A percentile compares a stretch with the other conserved stretches of the same genome.
Evolutionary conservation across 2,329 filamentous ascomycete species (phyloP).

Genomic region (Coniochaeta sp.): DNA sequence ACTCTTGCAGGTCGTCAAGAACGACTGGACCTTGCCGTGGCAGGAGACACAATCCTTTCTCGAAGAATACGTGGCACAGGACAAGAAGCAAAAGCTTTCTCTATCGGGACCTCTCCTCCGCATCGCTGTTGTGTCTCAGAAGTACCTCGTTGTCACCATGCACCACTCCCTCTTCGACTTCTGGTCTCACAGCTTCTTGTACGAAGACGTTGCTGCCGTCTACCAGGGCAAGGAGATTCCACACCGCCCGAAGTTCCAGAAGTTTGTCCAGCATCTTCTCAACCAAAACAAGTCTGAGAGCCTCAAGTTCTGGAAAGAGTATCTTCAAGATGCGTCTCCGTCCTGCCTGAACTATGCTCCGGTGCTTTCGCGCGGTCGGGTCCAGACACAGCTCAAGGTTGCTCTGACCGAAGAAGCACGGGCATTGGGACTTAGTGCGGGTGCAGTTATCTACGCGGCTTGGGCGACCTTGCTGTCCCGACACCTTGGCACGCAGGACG

Average conservation of each 20-base stretch:
- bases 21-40: neutral
- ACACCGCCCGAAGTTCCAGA: neutral
- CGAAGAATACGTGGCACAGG: neutral
- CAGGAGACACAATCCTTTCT: neutral
- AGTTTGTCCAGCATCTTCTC: neutral
- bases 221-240: neutral
- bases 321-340: constrained; percentile 2
- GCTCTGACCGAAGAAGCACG: neutral
- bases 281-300: neutral
- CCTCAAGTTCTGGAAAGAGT: constrained; percentile 3
- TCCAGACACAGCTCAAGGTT: neutral
- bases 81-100: neutral
- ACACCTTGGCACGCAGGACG: constrained; percentile 20
- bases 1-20: neutral
- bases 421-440: neutral
- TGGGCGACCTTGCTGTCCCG: constrained; percentile 12
- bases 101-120: neutral
- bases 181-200: constrained; percentile 21
- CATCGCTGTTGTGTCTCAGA: constrained; percentile 1
- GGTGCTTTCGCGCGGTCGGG: neutral
- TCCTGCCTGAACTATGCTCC: neutral
- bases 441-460: constrained; percentile 7
- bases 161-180: constrained; percentile 25
- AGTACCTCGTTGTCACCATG: constrained; percentile 18
- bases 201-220: constrained; percentile 14